Evolutionary conservation across 208 protist genomes (phyloP).

Genomic region (Trichomonas vaginalis): DNA sequence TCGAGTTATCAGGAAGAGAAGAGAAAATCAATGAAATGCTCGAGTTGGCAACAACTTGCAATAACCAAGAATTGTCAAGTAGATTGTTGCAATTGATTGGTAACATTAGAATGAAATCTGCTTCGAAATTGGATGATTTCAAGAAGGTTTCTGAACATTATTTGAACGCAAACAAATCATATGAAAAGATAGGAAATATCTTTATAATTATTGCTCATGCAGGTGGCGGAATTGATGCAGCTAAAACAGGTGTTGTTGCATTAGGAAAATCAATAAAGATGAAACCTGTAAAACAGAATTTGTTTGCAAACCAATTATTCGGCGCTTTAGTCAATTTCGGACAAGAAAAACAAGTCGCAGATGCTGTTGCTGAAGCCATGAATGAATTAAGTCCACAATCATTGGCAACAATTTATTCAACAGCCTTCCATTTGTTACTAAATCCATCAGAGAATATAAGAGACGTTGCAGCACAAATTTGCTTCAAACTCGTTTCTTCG

Average conservation of each 20-base stretch:
- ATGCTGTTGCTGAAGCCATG: background rate
- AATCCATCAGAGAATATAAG: background rate
- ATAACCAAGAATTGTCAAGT: background rate
- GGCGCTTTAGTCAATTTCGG: background rate
- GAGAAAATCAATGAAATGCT: constrained; percentile 11
- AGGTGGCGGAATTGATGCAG: background rate
- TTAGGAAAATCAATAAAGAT: background rate
- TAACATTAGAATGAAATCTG: background rate
- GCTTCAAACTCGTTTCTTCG: background rate
- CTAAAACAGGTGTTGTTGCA: background rate
- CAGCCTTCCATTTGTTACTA: background rate
- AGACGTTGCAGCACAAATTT: background rate
- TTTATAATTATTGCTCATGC: background rate
- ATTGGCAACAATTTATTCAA: background rate
- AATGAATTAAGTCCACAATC: too few species aligned
- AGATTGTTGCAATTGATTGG: background rate
- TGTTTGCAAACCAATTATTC: background rate
- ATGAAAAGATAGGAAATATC: background rate
- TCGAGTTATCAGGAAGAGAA: background rate
- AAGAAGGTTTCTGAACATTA: background rate
- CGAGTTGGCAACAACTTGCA: background rate
- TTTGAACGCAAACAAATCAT: background rate
- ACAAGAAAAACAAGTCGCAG: background rate
- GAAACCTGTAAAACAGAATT: background rate
- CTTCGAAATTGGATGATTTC: background rate